Evolutionary conservation across 768 basidiomycete species (phyloP).

Genomic region (Kwoniella bestiolae): DNA sequence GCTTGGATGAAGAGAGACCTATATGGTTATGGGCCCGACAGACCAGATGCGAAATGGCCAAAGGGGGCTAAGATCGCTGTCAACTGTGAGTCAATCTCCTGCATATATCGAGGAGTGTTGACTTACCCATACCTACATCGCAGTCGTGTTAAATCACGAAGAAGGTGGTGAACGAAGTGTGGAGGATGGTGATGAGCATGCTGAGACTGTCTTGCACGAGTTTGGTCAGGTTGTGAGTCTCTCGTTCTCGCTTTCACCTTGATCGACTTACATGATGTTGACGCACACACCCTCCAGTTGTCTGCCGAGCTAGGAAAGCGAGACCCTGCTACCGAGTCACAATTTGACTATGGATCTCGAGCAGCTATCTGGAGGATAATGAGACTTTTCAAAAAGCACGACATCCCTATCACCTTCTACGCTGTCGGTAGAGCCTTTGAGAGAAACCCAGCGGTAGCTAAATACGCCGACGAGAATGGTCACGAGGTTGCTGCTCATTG

Average conservation of each 20-base stretch:
- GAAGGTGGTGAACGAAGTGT: slow-evolving; percentile 36
- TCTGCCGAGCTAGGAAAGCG: slow-evolving; percentile 26
- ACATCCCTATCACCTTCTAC: slow-evolving; percentile 52
- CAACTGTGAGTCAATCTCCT: slow-evolving; percentile 24
- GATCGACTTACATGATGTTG: no score
- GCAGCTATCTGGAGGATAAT: slow-evolving; percentile 51
- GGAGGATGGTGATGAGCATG: slow-evolving; percentile 35
- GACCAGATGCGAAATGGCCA: slow-evolving; percentile 45
- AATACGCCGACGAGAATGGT: slow-evolving; percentile 40
- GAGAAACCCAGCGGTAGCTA: slow-evolving; percentile 33
- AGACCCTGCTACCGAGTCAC: slow-evolving; percentile 35
- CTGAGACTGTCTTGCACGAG: slow-evolving; percentile 37
- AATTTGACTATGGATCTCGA: slow-evolving; percentile 52
- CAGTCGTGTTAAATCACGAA: slow-evolving; percentile 31
- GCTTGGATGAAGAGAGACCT: slow-evolving; percentile 36
- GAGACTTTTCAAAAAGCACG: slow-evolving; percentile 42
- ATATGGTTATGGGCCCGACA: slow-evolving; percentile 42
- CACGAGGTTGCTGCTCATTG: slow-evolving; percentile 44
- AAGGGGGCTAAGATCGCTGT: slow-evolving; percentile 43
- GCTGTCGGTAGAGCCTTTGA: slow-evolving; percentile 52
- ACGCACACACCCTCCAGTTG: background rate
- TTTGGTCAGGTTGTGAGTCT: slow-evolving; percentile 27
- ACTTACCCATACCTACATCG: background rate
- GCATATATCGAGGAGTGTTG: no score
- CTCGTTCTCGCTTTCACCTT: no score